Evolutionary conservation across 495 filamentous ascomycete genomes (phyloP).

Genomic region (Recurvomyces mirabilis): DNA sequence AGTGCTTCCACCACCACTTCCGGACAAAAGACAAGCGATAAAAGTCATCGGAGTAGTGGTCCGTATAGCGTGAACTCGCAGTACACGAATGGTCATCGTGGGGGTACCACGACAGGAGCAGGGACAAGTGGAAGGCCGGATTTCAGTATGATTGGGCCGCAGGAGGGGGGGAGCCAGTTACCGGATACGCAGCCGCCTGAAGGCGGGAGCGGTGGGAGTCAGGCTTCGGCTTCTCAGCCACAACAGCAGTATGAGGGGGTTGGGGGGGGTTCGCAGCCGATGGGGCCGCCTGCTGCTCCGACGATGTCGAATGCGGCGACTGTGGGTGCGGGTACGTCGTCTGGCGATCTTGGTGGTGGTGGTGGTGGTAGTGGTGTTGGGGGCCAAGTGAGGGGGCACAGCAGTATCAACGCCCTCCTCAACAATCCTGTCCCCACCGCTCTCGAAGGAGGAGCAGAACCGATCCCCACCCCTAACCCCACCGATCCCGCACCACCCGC

Average conservation of each 20-base stretch:
- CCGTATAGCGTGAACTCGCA: slow-evolving; percentile 49
- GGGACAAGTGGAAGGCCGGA: too few relatives aligned
- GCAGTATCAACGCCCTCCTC: slow-evolving; percentile 12
- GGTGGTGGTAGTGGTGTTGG: too few relatives aligned
- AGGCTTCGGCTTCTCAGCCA: background rate
- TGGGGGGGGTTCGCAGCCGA: background rate
- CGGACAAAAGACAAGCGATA: slow-evolving; percentile 47
- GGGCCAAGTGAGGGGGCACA: too few relatives aligned
- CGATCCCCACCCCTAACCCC: too few relatives aligned
- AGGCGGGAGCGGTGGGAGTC: slow-evolving; percentile 20
- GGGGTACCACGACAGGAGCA: too few relatives aligned
- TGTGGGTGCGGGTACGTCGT: too few relatives aligned
- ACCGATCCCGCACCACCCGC: background rate
- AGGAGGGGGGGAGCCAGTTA: slow-evolving; percentile 36
- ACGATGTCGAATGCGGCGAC: too few relatives aligned
- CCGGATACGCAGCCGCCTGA: slow-evolving; percentile 51
- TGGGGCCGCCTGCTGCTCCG: background rate
- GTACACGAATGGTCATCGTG: slow-evolving; percentile 44
- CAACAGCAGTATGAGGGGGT: slow-evolving; percentile 8
- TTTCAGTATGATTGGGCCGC: slow-evolving; percentile 24
- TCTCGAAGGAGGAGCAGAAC: slow-evolving; percentile 7
- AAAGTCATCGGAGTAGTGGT: slow-evolving; percentile 29
- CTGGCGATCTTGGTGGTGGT: too few relatives aligned
- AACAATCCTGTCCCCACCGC: slow-evolving; percentile 28
- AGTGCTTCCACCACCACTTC: slow-evolving; percentile 67